Conservation (phyloP, 345 rosid species). For the Lepidium sativum region DNA sequence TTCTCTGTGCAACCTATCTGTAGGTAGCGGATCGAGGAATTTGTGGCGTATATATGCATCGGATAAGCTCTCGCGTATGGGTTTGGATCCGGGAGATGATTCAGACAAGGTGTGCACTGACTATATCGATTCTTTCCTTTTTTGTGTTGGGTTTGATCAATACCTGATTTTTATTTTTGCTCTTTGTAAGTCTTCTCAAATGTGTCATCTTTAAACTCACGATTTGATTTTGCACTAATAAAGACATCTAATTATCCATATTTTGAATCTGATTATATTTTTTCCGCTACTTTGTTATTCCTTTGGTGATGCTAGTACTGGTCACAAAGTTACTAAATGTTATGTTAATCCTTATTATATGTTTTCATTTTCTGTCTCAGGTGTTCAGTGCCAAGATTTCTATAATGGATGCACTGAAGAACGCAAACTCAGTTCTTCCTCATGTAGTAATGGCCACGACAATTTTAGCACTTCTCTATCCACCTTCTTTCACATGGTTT, state of each 20-base stretch:
- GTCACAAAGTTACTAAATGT: too few relatives aligned
- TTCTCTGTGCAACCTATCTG: not conserved
- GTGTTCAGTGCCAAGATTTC: slow-evolving; percentile 29
- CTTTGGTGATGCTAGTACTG: not conserved
- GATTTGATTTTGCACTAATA: not conserved
- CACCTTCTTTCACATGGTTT: slow-evolving; percentile 94
- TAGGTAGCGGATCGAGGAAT: slow-evolving; percentile 30
- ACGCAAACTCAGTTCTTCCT: slow-evolving; percentile 73
- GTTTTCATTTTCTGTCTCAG: slow-evolving; percentile 22
- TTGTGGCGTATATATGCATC: slow-evolving; percentile 35
- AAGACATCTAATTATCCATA: not conserved
- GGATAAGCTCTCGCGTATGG: slow-evolving; percentile 34
- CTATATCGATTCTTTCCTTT: not conserved
- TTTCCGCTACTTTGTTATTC: not conserved
- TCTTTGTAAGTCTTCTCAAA: not conserved
- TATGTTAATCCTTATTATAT: not conserved
- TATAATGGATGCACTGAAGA: slow-evolving; percentile 50
- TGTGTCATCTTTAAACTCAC: not conserved
- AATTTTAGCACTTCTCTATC: slow-evolving; percentile 69
- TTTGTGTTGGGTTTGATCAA: not conserved
- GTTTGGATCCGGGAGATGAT: slow-evolving; percentile 20
- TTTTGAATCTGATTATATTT: not conserved
- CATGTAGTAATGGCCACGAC: slow-evolving; percentile 86
- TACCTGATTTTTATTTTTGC: not conserved
- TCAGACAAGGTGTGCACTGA: slow-evolving; percentile 45